Conservation (phyloP, 2,329 filamentous ascomycete species). For the Phaeosphaeria sp. region DNA sequence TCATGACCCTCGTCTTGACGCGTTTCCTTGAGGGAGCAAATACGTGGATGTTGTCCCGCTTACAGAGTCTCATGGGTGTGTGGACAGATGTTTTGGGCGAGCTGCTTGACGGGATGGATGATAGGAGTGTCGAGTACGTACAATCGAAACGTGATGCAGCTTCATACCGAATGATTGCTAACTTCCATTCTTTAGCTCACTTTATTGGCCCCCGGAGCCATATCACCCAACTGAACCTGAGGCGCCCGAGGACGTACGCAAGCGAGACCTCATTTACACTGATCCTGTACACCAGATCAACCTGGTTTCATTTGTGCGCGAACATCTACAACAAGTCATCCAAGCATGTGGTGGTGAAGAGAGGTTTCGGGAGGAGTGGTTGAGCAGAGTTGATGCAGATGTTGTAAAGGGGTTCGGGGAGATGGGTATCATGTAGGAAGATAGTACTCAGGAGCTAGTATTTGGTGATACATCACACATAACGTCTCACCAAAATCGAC, state of each 20-base stretch:
- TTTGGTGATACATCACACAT: no score
- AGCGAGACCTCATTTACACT: slow-evolving; percentile 58
- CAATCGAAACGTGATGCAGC: neutral
- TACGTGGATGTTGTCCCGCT: slow-evolving; percentile 62
- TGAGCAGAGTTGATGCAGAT: slow-evolving; percentile 76
- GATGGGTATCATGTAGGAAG: slow-evolving; percentile 43
- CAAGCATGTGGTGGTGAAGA: slow-evolving; percentile 67
- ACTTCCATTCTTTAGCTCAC: slow-evolving; percentile 33
- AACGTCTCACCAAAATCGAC: no score
- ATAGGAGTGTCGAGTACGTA: slow-evolving; percentile 48
- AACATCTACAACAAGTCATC: slow-evolving; percentile 66
- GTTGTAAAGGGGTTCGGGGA: slow-evolving; percentile 68
- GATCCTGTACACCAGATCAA: slow-evolving; percentile 74
- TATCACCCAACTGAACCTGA: slow-evolving; percentile 42
- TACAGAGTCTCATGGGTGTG: slow-evolving; percentile 77
- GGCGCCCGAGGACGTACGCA: slow-evolving; percentile 54
- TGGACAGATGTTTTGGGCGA: slow-evolving; percentile 76
- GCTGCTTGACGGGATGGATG: slow-evolving; percentile 65
- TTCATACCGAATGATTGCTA: neutral
- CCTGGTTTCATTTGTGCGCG: slow-evolving; percentile 68
- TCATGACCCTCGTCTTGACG: slow-evolving; percentile 75
- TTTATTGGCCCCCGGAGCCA: slow-evolving; percentile 50
- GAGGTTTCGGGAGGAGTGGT: slow-evolving; percentile 71
- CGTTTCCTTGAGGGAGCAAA: slow-evolving; percentile 70
- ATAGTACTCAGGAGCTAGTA: no score